A percentile compares a stretch with the other conserved stretches of the same genome.
Conservation (phyloP, 495 filamentous ascomycete species). For the Elaphomyces granulatus region DNA sequence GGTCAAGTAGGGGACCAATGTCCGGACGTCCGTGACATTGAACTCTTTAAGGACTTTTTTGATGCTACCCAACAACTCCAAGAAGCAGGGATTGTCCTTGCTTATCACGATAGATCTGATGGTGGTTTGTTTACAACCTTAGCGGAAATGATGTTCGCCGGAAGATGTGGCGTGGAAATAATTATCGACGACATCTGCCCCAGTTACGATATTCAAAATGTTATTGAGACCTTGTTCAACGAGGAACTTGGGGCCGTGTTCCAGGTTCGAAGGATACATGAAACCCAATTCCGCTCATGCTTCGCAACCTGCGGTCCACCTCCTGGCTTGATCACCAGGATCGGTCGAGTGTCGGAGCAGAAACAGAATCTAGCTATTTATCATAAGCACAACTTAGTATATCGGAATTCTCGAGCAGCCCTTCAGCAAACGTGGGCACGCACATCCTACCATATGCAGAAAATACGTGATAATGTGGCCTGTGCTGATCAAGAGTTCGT, state of each 20-base stretch:
- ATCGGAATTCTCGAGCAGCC: slow-evolving; percentile 49
- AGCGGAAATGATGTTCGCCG: slow-evolving; percentile 97
- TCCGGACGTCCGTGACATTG: slow-evolving; percentile 71
- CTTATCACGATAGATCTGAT: slow-evolving; percentile 90
- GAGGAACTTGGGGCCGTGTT: slow-evolving; percentile 97
- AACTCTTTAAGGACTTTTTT: slow-evolving; percentile 79
- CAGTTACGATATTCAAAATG: slow-evolving; percentile 39
- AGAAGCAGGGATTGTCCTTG: slow-evolving; percentile 73
- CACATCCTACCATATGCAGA: slow-evolving; percentile 86
- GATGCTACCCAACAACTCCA: slow-evolving; percentile 80
- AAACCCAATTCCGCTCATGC: slow-evolving; percentile 71
- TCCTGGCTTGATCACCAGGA: slow-evolving; percentile 59
- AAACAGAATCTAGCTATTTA: slow-evolving; percentile 71
- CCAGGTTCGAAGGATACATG: slow-evolving; percentile 74
- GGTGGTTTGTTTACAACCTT: slow-evolving; percentile 87
- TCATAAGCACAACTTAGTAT: slow-evolving; percentile 50
- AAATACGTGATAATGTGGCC: slow-evolving; percentile 70
- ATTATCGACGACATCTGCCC: slow-evolving; percentile 59
- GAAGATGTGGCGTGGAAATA: slow-evolving; percentile 75
- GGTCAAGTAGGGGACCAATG: slow-evolving; percentile 69
- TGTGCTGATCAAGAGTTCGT: slow-evolving; percentile 80
- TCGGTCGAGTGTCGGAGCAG: slow-evolving; percentile 58
- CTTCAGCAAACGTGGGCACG: slow-evolving; percentile 82
- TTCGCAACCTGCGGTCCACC: slow-evolving; percentile 90
- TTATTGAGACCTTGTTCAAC: slow-evolving; percentile 75